Percentiles rank a stretch among this genome's conserved stretches.
phyloP scores from a whole-genome alignment of 139 green algal genomes.

The Micractinium sp. region DNA sequence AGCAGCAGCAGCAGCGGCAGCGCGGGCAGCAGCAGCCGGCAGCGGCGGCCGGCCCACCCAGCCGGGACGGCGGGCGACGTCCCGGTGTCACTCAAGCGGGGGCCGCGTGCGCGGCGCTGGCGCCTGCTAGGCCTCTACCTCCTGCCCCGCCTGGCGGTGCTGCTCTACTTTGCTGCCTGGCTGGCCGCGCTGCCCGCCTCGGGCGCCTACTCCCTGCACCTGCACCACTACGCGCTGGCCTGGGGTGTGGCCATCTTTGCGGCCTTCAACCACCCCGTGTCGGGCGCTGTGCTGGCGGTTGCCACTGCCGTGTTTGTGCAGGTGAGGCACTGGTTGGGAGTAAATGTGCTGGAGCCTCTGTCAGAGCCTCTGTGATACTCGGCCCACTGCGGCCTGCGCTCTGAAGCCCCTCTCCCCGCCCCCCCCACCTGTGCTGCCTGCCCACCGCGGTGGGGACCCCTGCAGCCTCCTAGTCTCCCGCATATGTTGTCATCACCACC shows the following conservation, averaged over 20 bases:
- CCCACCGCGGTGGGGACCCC: too few relatives aligned
- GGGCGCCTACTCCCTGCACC: constrained; percentile 11
- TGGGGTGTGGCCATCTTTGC: constrained; percentile 5
- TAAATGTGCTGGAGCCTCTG: background rate
- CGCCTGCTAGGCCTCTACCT: background rate
- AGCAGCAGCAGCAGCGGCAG: background rate
- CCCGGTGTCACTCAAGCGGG: background rate
- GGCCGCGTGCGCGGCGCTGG: background rate
- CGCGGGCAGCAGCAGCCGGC: background rate
- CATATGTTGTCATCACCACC: background rate
- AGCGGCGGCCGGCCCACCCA: background rate
- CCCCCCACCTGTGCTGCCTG: background rate
- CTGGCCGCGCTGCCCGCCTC: background rate
- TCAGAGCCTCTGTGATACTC: background rate
- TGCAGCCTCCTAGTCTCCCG: background rate
- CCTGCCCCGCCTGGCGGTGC: constrained; percentile 12
- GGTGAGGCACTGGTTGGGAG: background rate
- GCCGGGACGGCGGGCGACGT: background rate
- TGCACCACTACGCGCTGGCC: constrained; percentile 34
- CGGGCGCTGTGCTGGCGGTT: background rate
- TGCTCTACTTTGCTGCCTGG: constrained; percentile 17
- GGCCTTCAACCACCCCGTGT: constrained; percentile 32
- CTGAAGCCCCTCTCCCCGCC: background rate
- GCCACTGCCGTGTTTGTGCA: constrained; percentile 23
- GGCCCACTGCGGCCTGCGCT: background rate